Evolutionary conservation across 2,329 filamentous ascomycete species (phyloP), one percentile per base, ranked within the genome.

Genomic region (Aspergillus felis): DNA sequence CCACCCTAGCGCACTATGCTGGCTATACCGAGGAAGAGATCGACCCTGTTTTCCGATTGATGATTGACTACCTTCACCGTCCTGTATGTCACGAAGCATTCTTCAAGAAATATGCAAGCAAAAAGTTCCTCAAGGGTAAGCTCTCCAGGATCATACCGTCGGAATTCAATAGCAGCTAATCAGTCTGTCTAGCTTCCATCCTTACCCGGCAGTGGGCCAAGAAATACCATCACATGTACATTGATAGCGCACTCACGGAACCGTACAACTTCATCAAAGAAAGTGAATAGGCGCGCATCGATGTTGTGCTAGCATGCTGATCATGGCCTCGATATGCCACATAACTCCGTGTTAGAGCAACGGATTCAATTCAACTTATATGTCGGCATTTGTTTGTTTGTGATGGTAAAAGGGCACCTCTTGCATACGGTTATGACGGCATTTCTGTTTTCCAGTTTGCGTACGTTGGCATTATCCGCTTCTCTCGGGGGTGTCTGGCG

Each of bases 81-180:
- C 94, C 93, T 27, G 90, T 97, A 54, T 85, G 88, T 47, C 94
- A 99, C 71, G 93, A 97, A 74, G 95, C 94, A 41, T 97, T 99
- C 82, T 97, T 97, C 84, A 96, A 96, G 85, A 99, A 99, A 78
- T 99, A 99, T 75, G 94, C 94, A 56, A 96, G 91, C 85, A 99
- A 97, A 83, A 97, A 96, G 79, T 99, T 97, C 79, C 80, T 97
- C 68, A 99, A 99, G 81, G 92, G 93, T 96, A 86, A 78, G 83
- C 57, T 28, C 51, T 20, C n/a, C 10, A 41, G 5, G 42, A 9
- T n/a, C 17, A 9, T 17, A 20, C 22, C 4, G 4, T n/a, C 38
- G 4, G 4, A 10, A 25, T 12, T 24, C 14, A 9, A 5, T 20
- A 24, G 22, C 22, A 59, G 53, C 66, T 72, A 57, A 71, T 17